A percentile compares a stretch with the other conserved stretches of the same genome.
These are phyloP conservation scores for Alternaria panax DNA, from an alignment of 2,329 filamentous ascomycete genomes.

Conservation along the genomic window DNA sequence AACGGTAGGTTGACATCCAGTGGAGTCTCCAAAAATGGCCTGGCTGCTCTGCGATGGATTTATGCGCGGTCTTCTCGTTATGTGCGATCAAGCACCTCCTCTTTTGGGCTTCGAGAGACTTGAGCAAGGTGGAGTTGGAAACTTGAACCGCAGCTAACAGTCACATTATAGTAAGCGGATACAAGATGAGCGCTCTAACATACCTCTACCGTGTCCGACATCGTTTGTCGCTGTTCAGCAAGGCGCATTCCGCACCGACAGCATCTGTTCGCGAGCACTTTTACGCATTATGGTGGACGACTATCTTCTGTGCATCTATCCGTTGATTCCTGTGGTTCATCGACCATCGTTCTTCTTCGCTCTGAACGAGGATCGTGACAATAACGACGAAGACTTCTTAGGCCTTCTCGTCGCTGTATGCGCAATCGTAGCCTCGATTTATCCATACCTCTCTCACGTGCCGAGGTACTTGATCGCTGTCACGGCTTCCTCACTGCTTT, in stretches of 20 bases:
- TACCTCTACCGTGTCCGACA: too few relatives aligned
- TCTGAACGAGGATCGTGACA: background rate
- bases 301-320: constrained; percentile 2
- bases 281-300: background rate
- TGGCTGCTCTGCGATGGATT: too few relatives aligned
- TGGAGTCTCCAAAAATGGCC: background rate
- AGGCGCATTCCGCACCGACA: background rate
- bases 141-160: too few relatives aligned
- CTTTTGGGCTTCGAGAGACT: too few relatives aligned
- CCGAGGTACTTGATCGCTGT: background rate
- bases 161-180: too few relatives aligned
- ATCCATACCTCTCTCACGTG: background rate
- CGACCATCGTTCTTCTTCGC: constrained; percentile 1
- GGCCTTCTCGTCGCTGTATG: background rate
- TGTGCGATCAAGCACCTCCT: too few relatives aligned
- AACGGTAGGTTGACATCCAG: background rate
- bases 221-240: background rate
- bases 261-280: background rate
- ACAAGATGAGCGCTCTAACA: too few relatives aligned
- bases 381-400: background rate
- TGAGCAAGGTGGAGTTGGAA: too few relatives aligned
- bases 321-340: constrained; percentile 3
- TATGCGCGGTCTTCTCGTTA: too few relatives aligned
- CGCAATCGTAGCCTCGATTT: background rate
- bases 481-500: background rate